Percentiles rank a stretch among this genome's conserved stretches.
Conservation (phyloP, 2,329 filamentous ascomycete species). For the Davidsoniella neocaledoniae region DNA sequence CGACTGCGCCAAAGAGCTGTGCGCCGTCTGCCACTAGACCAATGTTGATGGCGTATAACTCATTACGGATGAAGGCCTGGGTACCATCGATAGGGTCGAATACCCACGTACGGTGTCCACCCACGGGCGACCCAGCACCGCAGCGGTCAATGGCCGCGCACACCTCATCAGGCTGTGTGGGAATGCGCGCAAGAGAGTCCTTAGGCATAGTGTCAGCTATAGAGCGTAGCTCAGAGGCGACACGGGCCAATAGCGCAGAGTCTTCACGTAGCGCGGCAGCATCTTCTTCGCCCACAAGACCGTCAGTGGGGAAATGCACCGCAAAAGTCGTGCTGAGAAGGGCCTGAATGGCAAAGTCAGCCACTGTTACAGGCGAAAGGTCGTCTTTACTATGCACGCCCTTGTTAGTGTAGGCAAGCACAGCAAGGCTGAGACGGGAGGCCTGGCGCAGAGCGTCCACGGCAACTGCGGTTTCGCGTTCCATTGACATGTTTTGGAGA, state of each 20-base stretch:
- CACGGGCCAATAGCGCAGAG: constrained; percentile 25
- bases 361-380: constrained; percentile 39
- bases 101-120: constrained; percentile 32
- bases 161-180: constrained; percentile 26
- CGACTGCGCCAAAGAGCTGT: constrained; percentile 34
- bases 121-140: constrained; percentile 20
- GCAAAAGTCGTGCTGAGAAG: constrained; percentile 34
- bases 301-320: constrained; percentile 32
- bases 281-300: constrained; percentile 39
- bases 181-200: constrained; percentile 18
- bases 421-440: constrained; percentile 31
- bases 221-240: constrained; percentile 28
- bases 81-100: constrained; percentile 47
- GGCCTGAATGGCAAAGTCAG: constrained; percentile 42
- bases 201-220: constrained; percentile 14
- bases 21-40: constrained; percentile 32
- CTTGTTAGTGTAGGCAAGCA: constrained; percentile 31
- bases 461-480: constrained; percentile 26
- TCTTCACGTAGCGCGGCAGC: constrained; percentile 29
- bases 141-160: constrained; percentile 38
- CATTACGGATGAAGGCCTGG: constrained; percentile 35
- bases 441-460: constrained; percentile 28
- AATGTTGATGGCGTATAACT: constrained; percentile 42
- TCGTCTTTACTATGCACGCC: constrained; percentile 36
- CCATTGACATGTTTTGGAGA: constrained; percentile 18